Percentiles rank a stretch among this genome's conserved stretches.
These are phyloP conservation scores for Huntiella moniliformis DNA, from an alignment of 2,329 filamentous ascomycete genomes.

Conservation along the genomic window DNA sequence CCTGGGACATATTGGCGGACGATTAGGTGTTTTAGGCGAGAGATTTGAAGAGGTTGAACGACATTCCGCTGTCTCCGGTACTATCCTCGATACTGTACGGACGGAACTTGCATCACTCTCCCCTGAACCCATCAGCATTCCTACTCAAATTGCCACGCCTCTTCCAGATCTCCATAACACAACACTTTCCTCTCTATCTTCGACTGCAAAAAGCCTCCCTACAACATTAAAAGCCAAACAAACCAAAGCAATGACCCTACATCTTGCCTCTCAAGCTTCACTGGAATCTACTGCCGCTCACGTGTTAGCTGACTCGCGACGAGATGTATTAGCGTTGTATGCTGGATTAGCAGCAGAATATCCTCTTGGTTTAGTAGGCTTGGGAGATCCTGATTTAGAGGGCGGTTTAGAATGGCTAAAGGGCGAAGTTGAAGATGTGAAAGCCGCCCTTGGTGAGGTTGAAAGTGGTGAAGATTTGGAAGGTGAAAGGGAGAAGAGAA, in stretches of 20 bases:
- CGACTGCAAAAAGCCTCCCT: constrained; percentile 18
- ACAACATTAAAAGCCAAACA: constrained; percentile 24
- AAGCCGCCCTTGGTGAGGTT: constrained; percentile 21
- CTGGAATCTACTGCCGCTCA: constrained; percentile 27
- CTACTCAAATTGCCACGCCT: background rate
- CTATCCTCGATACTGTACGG: too few species aligned
- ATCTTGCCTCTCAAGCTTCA: constrained; percentile 27
- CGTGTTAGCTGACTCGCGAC: constrained; percentile 28
- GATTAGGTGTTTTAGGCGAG: constrained; percentile 27
- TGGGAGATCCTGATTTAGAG: constrained; percentile 35
- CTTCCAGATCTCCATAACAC: background rate
- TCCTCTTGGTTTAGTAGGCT: constrained; percentile 26
- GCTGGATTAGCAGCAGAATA: constrained; percentile 36
- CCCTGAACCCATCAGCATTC: background rate
- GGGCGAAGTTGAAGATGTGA: constrained; percentile 26
- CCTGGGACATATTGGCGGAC: constrained; percentile 20
- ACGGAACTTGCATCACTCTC: background rate
- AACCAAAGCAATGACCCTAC: constrained; percentile 25
- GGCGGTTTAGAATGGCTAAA: constrained; percentile 27
- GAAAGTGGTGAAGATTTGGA: constrained; percentile 18
- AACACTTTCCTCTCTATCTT: background rate
- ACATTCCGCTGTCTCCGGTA: background rate
- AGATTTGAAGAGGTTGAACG: constrained; percentile 15
- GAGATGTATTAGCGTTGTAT: constrained; percentile 29
- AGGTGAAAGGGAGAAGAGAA: constrained; percentile 27